phyloP scores from a whole-genome alignment of 163 green algal genomes.

The Trebouxiophyceae sp. region DNA sequence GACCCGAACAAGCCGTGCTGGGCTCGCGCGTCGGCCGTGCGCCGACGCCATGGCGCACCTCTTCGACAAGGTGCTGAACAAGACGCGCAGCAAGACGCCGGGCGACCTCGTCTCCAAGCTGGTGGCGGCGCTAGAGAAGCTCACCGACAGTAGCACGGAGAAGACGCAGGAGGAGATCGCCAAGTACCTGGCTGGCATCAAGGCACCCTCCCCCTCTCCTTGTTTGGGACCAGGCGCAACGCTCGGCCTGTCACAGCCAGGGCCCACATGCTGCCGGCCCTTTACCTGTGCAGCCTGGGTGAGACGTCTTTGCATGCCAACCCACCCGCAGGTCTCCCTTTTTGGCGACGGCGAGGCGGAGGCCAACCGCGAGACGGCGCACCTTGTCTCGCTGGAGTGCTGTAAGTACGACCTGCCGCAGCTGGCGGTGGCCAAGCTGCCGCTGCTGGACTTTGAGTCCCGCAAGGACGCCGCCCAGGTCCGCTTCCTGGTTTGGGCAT shows the following conservation, averaged over 20 bases:
- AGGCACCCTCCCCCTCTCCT: too few relatives aligned
- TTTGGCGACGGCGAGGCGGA: conserved; percentile 64
- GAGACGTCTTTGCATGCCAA: background rate
- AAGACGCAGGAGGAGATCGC: conserved; percentile 29
- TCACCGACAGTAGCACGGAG: conserved; percentile 3
- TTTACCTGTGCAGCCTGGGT: background rate
- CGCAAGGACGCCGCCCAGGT: conserved; percentile 75
- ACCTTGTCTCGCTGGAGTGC: conserved; percentile 49
- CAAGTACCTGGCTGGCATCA: conserved; percentile 36
- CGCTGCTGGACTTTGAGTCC: conserved; percentile 78
- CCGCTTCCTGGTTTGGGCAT: too few relatives aligned
- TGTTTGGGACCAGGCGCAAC: background rate
- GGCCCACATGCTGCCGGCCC: too few relatives aligned
- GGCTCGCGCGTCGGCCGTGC: too few relatives aligned
- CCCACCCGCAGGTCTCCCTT: conserved; percentile 49
- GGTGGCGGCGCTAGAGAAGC: conserved; percentile 8
- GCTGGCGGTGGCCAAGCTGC: conserved; percentile 55
- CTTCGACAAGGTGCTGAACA: conserved; percentile 28
- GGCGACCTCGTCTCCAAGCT: conserved; percentile 13
- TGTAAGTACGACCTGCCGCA: conserved; percentile 49
- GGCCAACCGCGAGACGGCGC: conserved; percentile 48
- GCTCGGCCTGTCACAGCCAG: too few relatives aligned
- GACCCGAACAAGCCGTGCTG: too few relatives aligned
- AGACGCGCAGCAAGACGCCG: conserved; percentile 16
- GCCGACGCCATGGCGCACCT: conserved; percentile 16